Evolutionary conservation across 495 filamentous ascomycete species (phyloP).

Genomic region (Apiosordaria backusii): DNA sequence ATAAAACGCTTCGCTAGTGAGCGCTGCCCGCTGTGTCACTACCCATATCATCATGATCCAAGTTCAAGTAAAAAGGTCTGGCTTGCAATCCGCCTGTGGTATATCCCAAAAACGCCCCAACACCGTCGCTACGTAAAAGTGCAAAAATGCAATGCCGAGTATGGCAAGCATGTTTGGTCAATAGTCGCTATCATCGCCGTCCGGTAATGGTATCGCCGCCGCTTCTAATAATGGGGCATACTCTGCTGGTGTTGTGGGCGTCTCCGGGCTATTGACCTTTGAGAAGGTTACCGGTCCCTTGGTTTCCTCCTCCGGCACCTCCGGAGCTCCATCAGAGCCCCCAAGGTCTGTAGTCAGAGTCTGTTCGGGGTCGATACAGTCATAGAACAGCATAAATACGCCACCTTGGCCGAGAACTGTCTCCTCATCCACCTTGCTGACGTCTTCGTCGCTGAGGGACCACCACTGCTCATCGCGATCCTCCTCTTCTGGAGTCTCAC

Average conservation of each 20-base stretch:
- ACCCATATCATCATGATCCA: not conserved
- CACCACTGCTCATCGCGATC: slow-evolving; percentile 57
- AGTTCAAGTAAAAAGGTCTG: not conserved
- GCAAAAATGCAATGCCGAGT: not conserved
- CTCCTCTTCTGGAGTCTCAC: slow-evolving; percentile 10
- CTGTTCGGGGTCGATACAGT: slow-evolving; percentile 51
- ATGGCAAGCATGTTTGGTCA: not conserved
- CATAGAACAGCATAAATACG: slow-evolving; percentile 97
- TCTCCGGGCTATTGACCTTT: not conserved
- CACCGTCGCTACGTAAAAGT: slow-evolving; percentile 1
- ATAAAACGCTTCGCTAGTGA: not conserved
- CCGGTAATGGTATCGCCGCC: not conserved
- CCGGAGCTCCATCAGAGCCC: not conserved
- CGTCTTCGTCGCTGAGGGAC: slow-evolving; percentile 80
- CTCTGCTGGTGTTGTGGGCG: not conserved
- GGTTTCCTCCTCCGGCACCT: not conserved
- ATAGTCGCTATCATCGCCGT: not conserved
- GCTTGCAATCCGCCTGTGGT: not conserved
- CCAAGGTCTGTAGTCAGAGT: slow-evolving; percentile 15
- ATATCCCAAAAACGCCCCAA: not conserved
- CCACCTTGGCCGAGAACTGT: slow-evolving; percentile 74
- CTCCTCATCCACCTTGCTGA: slow-evolving; percentile 67
- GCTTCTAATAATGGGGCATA: not conserved
- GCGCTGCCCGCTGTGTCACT: no score
- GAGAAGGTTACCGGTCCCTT: not conserved